Percentiles rank a stretch among this genome's conserved stretches.
phyloP scores from a whole-genome alignment of 2,329 filamentous ascomycete species.

The Ophidiomyces ophidiicola region DNA sequence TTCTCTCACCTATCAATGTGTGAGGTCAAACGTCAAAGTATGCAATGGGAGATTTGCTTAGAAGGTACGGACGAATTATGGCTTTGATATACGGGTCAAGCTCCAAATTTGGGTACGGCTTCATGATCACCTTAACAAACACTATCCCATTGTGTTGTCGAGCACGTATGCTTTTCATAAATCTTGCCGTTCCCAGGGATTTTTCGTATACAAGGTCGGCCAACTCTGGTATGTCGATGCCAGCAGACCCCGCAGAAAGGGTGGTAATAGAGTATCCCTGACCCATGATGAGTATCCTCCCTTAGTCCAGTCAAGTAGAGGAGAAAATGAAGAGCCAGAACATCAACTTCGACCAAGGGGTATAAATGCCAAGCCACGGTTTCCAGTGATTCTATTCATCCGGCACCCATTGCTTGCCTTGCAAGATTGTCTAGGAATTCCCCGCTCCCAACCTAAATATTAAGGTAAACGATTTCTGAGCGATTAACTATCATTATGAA shows the following conservation, averaged over 20 bases:
- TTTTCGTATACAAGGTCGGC: constrained; percentile 84
- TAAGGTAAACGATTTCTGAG: too few species aligned
- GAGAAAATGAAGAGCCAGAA: neutral
- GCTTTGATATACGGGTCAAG: constrained; percentile 66
- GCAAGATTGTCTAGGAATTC: too few species aligned
- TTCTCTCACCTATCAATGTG: constrained; percentile 55
- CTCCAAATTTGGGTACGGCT: constrained; percentile 72
- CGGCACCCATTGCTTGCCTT: too few species aligned
- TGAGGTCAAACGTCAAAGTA: constrained; percentile 3
- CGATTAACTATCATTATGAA: too few species aligned
- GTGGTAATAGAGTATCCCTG: constrained; percentile 92
- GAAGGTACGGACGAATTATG: constrained; percentile 53
- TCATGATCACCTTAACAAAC: constrained; percentile 88
- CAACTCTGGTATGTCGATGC: constrained; percentile 87
- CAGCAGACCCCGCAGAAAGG: constrained; percentile 78
- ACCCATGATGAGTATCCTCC: constrained; percentile 58
- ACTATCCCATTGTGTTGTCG: constrained; percentile 82
- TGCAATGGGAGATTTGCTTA: constrained; percentile 17
- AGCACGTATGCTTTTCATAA: constrained; percentile 93
- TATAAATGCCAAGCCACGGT: too few species aligned
- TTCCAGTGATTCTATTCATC: too few species aligned
- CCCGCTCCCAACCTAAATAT: too few species aligned
- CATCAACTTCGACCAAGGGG: neutral
- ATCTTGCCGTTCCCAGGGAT: constrained; percentile 78
- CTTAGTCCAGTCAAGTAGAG: neutral